Evolutionary conservation across 805 yeast genomes (phyloP), one percentile per base, ranked within the genome.

Genomic region (Yamadazyma kitorensis): DNA sequence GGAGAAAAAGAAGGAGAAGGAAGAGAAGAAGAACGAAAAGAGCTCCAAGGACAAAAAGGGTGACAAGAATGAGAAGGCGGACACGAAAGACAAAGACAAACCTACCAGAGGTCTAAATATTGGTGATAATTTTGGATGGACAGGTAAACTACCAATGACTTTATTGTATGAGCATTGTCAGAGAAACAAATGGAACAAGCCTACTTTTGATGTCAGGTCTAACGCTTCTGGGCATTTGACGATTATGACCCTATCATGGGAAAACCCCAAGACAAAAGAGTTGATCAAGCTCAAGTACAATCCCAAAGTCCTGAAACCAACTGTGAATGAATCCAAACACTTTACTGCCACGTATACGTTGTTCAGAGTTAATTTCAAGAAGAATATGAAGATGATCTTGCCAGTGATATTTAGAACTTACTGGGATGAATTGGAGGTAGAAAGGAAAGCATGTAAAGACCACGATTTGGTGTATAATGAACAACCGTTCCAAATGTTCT

Each of bases 61-160:
- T 14, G 33, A 24, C 11, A 34, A 21, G 27, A 8, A 10, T 13
- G 24, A 17, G 6, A 17, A 15, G 17, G 23, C 10, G n/a, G 10
- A n/a, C 17, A 13, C 33, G 12, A 20, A 15, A 20, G 18, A 25
- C 2, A 27, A 31, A 16, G 46, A 50, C 18, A 62, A 62, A 33
- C 72, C 72, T 4, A 59, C 47, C 30, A 43, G 71, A 39, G 73
- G 73, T 3, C 44, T 60, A 19, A 68, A 56, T 14, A 57, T 68
- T 19, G 72, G 70, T 10, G 80, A 83, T 11, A 74, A 82, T 23
- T 64, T 80, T 28, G 86, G 91, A 18, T 88, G 96, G 96, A 88
- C 96, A 0, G 98, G 98, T 1, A 91, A 91, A 49, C 66, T 91
- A 11, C 98, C 98, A 0, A 87, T 85, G 2, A 80, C 93, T 0